Base-by-base conservation (phyloP, 2,329 filamentous ascomycete genomes). In the Ophidiomyces ophidiicola region DNA sequence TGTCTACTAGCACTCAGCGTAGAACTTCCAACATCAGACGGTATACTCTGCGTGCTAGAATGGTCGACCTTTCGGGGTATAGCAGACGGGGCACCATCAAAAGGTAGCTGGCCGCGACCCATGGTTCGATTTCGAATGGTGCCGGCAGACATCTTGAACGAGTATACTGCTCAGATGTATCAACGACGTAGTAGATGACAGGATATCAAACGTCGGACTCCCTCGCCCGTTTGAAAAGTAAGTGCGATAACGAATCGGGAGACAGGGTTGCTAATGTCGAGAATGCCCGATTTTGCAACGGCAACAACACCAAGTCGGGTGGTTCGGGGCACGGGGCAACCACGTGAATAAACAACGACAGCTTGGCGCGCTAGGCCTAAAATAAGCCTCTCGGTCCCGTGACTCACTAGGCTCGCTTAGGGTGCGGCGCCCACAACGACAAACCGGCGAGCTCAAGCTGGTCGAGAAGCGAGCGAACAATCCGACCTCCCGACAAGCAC, bases 1-100 rank as follows among this genome's bases (percentile, higher is more conserved):
- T 90, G 83, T 57, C 90, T 78, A 63, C 88, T 96, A 52, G 86
- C 83, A 66, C 85, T 94, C 66, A 94, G 74, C 28, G 82, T 78
- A 40, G 84, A 82, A 47, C 60, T 52, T 44, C 62, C 64, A 39
- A 66, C 65, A 53, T 78, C 74, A 54, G 69, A 73, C 14, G 53
- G 50, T 42, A 66, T 60, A 28, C 58, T 51, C 35, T 53, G 50
- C 53, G 56, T 53, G 46, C 47, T 60, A 19, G 56, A 45, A 33
- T 54, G 50, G 33, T 78, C 74, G 38, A 74, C 64, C 49, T 75
- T 72, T 39, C 76, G 70, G 48, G 72, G 74, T 54, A 80, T 79
- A 56, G 64, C 64, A 38, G 74, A 78, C 32, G 70, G 68, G 53
- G 66, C 70, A 49, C 70, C 69, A 48, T 64, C 60, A 54, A 72